phyloP scores from a whole-genome alignment of 768 basidiomycete species.

The Suillus hirtellus region DNA sequence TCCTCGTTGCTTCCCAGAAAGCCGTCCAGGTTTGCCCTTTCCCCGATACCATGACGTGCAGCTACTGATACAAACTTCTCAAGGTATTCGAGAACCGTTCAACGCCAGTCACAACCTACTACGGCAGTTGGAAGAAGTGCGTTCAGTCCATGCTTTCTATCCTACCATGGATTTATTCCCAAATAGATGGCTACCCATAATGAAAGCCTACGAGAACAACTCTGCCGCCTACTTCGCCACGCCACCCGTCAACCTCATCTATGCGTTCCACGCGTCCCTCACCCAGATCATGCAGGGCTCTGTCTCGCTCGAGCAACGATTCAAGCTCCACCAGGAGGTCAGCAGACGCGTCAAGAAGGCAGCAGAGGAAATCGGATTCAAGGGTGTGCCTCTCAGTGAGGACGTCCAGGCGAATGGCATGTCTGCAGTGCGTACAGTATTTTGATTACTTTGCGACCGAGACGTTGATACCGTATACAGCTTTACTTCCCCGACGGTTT shows the following conservation, averaged over 20 bases:
- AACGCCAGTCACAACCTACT: constrained; percentile 73
- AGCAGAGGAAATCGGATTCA: constrained; percentile 67
- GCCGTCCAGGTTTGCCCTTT: constrained; percentile 59
- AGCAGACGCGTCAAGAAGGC: constrained; percentile 69
- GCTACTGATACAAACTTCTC: neutral
- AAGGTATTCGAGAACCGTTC: constrained; percentile 63
- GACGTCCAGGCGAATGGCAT: constrained; percentile 87
- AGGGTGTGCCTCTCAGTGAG: constrained; percentile 63
- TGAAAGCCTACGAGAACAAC: constrained; percentile 89
- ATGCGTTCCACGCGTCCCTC: constrained; percentile 86
- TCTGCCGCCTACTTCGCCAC: constrained; percentile 90
- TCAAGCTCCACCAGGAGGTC: constrained; percentile 70
- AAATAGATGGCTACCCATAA: constrained; percentile 84
- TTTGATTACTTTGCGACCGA: constrained; percentile 1
- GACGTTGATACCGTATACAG: constrained; percentile 31
- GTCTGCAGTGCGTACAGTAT: constrained; percentile 64
- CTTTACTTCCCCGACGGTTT: constrained; percentile 84
- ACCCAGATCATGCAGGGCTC: constrained; percentile 60
- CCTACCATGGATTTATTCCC: constrained; percentile 4
- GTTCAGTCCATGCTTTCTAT: constrained; percentile 9
- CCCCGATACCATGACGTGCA: neutral
- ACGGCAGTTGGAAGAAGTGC: constrained; percentile 87
- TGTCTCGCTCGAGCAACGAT: constrained; percentile 74
- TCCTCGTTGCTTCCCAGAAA: constrained; percentile 76
- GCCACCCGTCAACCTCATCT: constrained; percentile 91